Percentiles rank a stretch among this genome's conserved stretches.
phyloP scores from a whole-genome alignment of 2,329 filamentous ascomycete species.

The Sporothrix inflata region DNA sequence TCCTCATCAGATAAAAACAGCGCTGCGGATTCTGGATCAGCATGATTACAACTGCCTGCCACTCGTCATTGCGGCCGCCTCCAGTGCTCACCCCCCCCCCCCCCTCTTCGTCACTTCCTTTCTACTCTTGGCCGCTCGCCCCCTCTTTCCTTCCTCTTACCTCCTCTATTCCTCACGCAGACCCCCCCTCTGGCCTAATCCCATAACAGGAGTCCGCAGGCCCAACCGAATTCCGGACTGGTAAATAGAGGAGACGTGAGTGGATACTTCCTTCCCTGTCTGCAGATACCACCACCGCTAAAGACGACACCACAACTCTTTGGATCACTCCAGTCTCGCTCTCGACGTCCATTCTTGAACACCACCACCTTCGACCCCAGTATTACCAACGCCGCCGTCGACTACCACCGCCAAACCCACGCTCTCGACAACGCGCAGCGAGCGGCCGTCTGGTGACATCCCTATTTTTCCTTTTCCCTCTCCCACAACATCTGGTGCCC shows the following conservation, averaged over 20 bases:
- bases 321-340: constrained; percentile 7
- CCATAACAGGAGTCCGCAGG: constrained; percentile 9
- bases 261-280: constrained; percentile 22
- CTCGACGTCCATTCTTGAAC: constrained; percentile 6
- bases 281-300: constrained; percentile 17
- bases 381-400: background rate
- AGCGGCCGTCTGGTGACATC: constrained; percentile 3
- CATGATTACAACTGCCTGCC: constrained; percentile 13
- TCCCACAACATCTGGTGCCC: background rate
- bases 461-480: background rate
- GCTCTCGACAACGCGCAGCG: constrained; percentile 4
- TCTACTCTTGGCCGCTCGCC: background rate
- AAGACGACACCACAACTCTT: constrained; percentile 12
- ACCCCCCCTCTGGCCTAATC: background rate
- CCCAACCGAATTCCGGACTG: constrained; percentile 21
- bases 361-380: background rate
- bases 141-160: background rate
- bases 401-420: background rate
- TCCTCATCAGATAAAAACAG: constrained; percentile 22
- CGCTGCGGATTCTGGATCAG: background rate
- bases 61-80: background rate
- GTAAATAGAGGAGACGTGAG: constrained; percentile 23
- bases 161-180: background rate
- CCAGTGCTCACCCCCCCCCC: background rate
- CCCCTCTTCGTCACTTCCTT: background rate